These are phyloP conservation scores for Penicillium mononematosum DNA, from an alignment of 495 filamentous ascomycete species.

Conservation along the genomic window DNA sequence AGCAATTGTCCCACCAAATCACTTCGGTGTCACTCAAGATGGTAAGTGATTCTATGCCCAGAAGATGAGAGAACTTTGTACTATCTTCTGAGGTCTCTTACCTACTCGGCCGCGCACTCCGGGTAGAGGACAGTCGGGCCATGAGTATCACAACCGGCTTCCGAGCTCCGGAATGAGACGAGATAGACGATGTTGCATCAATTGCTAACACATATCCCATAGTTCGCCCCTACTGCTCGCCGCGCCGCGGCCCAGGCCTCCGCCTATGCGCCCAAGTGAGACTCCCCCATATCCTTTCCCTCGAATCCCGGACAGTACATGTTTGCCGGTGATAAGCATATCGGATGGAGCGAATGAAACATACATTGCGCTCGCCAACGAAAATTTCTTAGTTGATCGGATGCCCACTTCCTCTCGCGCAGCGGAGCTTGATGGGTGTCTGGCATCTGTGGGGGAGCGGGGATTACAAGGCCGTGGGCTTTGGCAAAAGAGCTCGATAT, in stretches of 20 bases:
- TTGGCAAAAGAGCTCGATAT: neutral
- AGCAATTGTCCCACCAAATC: conserved; percentile 33
- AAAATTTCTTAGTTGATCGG: neutral
- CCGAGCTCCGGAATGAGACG: conserved; percentile 16
- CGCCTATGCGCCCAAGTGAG: conserved; percentile 47
- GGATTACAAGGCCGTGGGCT: neutral
- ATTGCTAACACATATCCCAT: conserved; percentile 26
- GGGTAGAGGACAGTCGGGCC: conserved; percentile 11
- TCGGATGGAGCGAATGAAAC: neutral
- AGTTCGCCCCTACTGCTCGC: conserved; percentile 47
- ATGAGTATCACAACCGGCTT: conserved; percentile 6
- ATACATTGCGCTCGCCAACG: neutral
- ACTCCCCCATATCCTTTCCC: conserved; percentile 14
- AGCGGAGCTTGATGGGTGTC: neutral
- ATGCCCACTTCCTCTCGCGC: neutral
- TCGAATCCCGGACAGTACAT: neutral
- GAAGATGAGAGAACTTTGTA: neutral
- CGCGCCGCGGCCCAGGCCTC: conserved; percentile 45
- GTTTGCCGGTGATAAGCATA: neutral
- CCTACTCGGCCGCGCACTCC: neutral
- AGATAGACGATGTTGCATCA: conserved; percentile 2
- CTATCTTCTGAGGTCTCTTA: neutral
- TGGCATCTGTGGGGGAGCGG: neutral
- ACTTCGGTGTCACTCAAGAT: conserved; percentile 17
- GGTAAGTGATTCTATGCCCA: neutral